Base-by-base conservation (phyloP, 495 filamentous ascomycete genomes). In the Podospora sp. region DNA sequence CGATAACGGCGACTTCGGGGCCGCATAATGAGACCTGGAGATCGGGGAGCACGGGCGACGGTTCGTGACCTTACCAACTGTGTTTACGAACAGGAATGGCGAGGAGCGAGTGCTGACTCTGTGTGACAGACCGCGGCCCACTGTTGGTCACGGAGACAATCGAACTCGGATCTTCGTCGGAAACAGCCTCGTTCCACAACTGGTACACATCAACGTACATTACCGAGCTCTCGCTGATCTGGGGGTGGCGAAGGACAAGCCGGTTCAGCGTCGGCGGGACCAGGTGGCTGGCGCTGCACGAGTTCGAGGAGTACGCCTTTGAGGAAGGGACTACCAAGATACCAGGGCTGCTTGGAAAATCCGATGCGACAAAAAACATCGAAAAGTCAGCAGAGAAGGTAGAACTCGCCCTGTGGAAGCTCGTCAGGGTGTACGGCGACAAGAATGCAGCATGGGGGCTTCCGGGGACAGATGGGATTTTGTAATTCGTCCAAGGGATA, bases 191-290 rank as follows among this genome's bases (percentile, higher is more conserved):
- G n/a, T 71, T 71, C 58, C 27, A 66, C 22, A 26, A 16, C 24
- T 71, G 69, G 69, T 71, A 71, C 24, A 59, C 51, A 21, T 20
- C 59, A n/a, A 64, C 14, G 1, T 71, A 71, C 21, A 66, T 71
- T 46, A 57, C 50, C 5, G 66, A 68, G 52, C 21, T 71, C 16
- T 68, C 69, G 8, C 27, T 58, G n/a, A 62, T 71, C 6, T 35
- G 46, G 6, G 69, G 69, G 1, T 71, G 69, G 69, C 25, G 63
- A 49, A 29, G 66, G 24, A 71, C 66, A 1, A 68, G 69, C 35
- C 69, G 69, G 26, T 71, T 71, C 25, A 66, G 25, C 20, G 50
- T 65, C 46, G 65, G 65, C 1, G 8, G 55, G 22, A 50, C 52
- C 12, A 62, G 27, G 11, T 71, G 66, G 66, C 55, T 71, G 1